These are phyloP conservation scores for Pharnaceum exiguum DNA, from an alignment of 148 eudicot genomes.

Conservation along the genomic window DNA sequence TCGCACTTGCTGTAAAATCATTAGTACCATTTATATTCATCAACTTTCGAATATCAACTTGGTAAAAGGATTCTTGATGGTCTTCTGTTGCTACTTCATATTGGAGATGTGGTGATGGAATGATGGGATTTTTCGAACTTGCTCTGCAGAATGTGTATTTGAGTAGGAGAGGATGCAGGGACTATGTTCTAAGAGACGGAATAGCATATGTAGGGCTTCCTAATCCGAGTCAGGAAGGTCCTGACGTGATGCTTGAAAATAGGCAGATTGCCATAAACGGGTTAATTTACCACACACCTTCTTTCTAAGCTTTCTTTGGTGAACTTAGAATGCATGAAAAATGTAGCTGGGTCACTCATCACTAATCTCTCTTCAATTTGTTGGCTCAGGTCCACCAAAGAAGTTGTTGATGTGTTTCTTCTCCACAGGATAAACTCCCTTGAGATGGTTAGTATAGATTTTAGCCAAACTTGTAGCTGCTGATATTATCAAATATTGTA, in stretches of 20 bases:
- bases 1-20: background rate
- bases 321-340: too few species aligned
- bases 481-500: too few species aligned
- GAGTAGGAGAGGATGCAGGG: conserved; percentile 28
- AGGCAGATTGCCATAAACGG: conserved; percentile 5
- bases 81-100: background rate
- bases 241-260: conserved; percentile 17
- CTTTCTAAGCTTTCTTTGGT: too few species aligned
- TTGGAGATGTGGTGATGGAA: too few species aligned
- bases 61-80: background rate
- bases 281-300: conserved; percentile 5
- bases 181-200: conserved; percentile 12
- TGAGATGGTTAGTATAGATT: conserved; percentile 36
- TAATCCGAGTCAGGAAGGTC: conserved; percentile 17
- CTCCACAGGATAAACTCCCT: conserved; percentile 50
- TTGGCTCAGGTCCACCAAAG: conserved; percentile 14
- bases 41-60: background rate
- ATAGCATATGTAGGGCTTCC: conserved; percentile 13
- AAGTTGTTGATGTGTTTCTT: conserved; percentile 36
- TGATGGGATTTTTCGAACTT: background rate
- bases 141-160: conserved; percentile 41
- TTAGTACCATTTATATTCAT: background rate
- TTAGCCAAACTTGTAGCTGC: background rate
- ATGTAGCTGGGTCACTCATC: background rate
- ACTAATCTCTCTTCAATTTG: background rate